Evolutionary conservation across 2,329 filamentous ascomycete species (phyloP), one percentile per base, ranked within the genome.

Genomic region (Emmonsia crescens): DNA sequence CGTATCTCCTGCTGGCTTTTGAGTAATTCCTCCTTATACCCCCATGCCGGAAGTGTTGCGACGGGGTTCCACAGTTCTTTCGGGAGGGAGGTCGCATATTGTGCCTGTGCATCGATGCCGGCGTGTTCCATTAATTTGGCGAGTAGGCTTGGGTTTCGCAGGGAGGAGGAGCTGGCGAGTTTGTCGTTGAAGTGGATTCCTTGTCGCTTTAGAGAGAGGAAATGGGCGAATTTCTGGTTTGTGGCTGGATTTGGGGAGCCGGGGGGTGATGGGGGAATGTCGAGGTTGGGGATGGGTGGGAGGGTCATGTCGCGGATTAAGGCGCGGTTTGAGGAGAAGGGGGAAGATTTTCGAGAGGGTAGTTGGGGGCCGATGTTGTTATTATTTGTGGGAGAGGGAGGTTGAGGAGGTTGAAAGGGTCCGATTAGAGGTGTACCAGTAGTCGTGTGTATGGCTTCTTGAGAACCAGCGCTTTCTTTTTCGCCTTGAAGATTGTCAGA

Each of bases 181-280:
- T 85, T 82, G 65, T 82, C 77, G 65, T 87, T 86, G 75, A 87
- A 87, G 70, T 87, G 85, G 27, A 83, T 75, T 2, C 82, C 82
- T 69, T 84, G 80, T 67, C 81, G 81, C 70, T 87, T 87, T 42
- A 87, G 73, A 27, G 80, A 78, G 3, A 87, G 77, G 64, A 87
- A 87, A 65, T 82, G 81, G 56, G 77, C 75, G 68, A 86, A 83
- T 66, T 85, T 86, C 64, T 79, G 78, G 21, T 81, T 83, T 2
- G 79, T 67, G 5, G 68, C 71, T 31, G 74, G 71, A 57, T 76
- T 66, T 5, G 77, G 76, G 46, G 76, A 78, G 33, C 76, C 76
- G n/a, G 77, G 76, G 24, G 76, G 78, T 16, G 76, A 80, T 19
- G 73, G 73, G 27, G 77, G 76, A 54, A 79, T 76, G 46, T 79